phyloP scores from a whole-genome alignment of 2,329 filamentous ascomycete genomes.

The Stachybotrys echinatus region DNA sequence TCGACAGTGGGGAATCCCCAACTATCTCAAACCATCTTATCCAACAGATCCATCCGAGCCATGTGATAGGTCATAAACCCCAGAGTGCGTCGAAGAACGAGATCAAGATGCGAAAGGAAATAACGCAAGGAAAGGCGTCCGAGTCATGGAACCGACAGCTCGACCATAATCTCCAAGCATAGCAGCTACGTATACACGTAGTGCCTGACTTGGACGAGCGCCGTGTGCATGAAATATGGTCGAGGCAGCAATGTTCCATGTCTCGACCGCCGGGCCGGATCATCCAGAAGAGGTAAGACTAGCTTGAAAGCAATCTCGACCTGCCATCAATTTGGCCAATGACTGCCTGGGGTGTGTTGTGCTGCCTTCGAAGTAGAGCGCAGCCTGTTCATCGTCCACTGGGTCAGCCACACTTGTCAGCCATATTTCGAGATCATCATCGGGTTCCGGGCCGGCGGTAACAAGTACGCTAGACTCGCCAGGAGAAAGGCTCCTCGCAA shows the following conservation, averaged over 20 bases:
- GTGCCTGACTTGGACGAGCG: background rate
- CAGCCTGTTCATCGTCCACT: conserved; percentile 81
- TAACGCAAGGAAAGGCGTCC: conserved; percentile 13
- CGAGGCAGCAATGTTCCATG: background rate
- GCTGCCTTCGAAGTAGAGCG: conserved; percentile 74
- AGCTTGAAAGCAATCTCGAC: background rate
- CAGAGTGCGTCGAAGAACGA: conserved; percentile 36
- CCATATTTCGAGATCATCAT: conserved; percentile 13
- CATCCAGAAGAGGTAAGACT: background rate
- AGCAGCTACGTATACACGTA: background rate
- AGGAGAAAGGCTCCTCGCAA: conserved; percentile 83
- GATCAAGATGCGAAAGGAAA: conserved; percentile 33
- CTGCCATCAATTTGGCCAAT: conserved; percentile 28
- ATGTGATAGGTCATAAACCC: conserved; percentile 28
- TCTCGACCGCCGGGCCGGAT: background rate
- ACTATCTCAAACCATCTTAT: conserved; percentile 8
- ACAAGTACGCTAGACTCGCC: conserved; percentile 75
- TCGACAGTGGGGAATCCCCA: conserved; percentile 4
- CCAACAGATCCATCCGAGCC: conserved; percentile 30
- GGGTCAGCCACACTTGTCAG: conserved; percentile 76
- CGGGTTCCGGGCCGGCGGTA: background rate
- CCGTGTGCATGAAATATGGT: background rate
- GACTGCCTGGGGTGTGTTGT: conserved; percentile 36
- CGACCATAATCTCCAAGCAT: conserved; percentile 12
- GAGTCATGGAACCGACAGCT: conserved; percentile 17